Evolutionary conservation across 352 stramenopile species (phyloP), one percentile per base, ranked within the genome.

Genomic region (Elongisporangium prolatum): DNA sequence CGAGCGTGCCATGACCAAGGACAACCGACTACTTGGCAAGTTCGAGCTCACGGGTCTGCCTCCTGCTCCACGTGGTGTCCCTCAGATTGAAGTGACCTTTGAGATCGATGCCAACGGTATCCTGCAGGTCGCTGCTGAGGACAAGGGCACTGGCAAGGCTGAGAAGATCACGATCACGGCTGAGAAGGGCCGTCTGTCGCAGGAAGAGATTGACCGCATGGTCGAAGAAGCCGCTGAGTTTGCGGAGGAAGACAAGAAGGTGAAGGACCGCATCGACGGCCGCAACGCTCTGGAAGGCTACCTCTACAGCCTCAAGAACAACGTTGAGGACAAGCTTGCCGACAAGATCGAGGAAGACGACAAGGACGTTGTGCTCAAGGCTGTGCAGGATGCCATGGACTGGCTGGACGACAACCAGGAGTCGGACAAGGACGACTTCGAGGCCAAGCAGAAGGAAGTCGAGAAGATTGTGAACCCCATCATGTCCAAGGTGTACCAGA

Each of bases 191-290:
- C 94, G 97, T 81, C 82, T 99, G 51, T 98, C 88, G 25, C 84
- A 99, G 65, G 98, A 99, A 56, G 98, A 99, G 70, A 99, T 99
- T 69, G 93, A 99, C 64, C 89, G 97, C 64, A 99, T 99, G 98
- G 96, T 99, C 24, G 73, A 88, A 59, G 97, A 99, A 72, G 97
- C 97, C 22, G 97, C 99, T 52, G 83, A 99, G 78, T 99, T 96
- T 74, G 97, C 95, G n/a, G 97, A 99, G 52, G 94, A 99, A 71
- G 97, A 99, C 78, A 98, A 98, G 77, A 92, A 93, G 65, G 85
- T 98, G 50, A 98, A 98, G 86, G 91, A 97, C 63, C 86, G 94
- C 51, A 98, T 99, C 59, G 96, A 99, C 68, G 88, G 93, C 48
- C 86, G 91, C 59, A 99, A 99, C 77, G 82, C 71, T 34, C 84